Evolutionary conservation across 2,329 filamentous ascomycete species (phyloP), one percentile per base, ranked within the genome.

Genomic region (Fusarium avenaceum): DNA sequence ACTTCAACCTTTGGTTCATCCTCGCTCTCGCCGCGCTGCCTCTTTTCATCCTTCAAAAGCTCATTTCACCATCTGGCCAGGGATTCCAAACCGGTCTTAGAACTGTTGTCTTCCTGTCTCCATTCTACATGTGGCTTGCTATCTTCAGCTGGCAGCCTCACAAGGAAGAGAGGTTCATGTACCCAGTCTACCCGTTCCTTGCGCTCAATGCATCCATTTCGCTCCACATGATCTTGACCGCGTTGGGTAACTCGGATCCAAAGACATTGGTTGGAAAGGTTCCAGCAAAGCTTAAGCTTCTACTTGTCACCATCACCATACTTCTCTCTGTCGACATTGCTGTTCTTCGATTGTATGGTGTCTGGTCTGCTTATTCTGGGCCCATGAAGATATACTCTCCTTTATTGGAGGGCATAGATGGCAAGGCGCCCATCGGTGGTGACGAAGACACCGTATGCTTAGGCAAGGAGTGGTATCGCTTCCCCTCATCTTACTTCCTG

Each of bases 81-180:
- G 89, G 89, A 6, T 88, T 90, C 61, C 86, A 92, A 67, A 91
- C 89, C 1, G 86, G 92, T 1, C 80, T 97, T 56, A 90, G 94
- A 35, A 92, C 90, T 11, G 74, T 96, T 47, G 87, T 95, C 20
- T 93, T 97, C 70, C 83, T 95, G 54, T 81, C 88, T 1, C 96
- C 96, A 0, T 97, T 98, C 79, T 99, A 98, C 77, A 85, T 97
- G 76, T 99, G 96, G 96, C 86, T 99, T 28, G 87, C 81, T 5
- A 96, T 98, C 65, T 98, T 99, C 81, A 95, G 92, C 0, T 77
- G 91, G 10, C 96, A 99, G 76, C 93, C 96, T 17, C 96, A 99
- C 81, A 99, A 99, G 76, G 96, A 99, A 78, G 96, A 99, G 80
- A 87, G 96, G 8, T 99, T 99, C 82, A 98, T 99, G 94, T 99